Evolutionary conservation across 192 early-diverging fungal genomes (phyloP), one percentile per base, ranked within the genome.

Genomic region (Coemansia sp.): DNA sequence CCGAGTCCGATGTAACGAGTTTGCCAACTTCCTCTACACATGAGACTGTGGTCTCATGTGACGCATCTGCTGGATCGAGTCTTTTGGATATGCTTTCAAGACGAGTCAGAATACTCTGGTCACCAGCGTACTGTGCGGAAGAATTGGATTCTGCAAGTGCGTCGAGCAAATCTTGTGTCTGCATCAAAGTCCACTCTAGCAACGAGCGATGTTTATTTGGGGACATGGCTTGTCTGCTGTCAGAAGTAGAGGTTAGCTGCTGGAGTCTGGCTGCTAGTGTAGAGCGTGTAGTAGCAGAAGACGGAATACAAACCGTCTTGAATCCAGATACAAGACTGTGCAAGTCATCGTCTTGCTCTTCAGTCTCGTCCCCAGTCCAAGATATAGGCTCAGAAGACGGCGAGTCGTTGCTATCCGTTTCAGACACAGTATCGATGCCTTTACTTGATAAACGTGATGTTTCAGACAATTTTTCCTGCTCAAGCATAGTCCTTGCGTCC

Each of bases 1-100:
- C 86, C 11, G 62, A 60, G 0, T 61, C 36, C 12, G 75, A 68
- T 16, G 52, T 37, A n/a, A 77, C 26, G n/a, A 36, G 8, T 39
- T 18, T 16, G 5, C 66, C 41, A 18, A 78, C 62, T 13, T 63
- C 48, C 4, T 55, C 41, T 3, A 61, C 21, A 4, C 26, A 51
- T 0, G 40, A 21, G 12, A 19, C 58, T 51, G 72, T 12, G 12
- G 18, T 46, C 1, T 41, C 70, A 8, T 40, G 22, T 8, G 61
- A 48, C 15, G 6, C 10, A 36, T 32, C 37, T 43, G 41, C 9
- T 12, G 8, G 2, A 11, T 8, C 45, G 21, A 73, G 60, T 37
- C 49, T 70, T 48, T 61, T 52, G 4, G 71, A 63, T 16, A 72
- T 55, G 11, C 43, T 22, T n/a, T 18, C 39, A 1, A 78, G 59